Conservation (phyloP, 495 filamentous ascomycete species). For the Glarea lozoyensis region DNA sequence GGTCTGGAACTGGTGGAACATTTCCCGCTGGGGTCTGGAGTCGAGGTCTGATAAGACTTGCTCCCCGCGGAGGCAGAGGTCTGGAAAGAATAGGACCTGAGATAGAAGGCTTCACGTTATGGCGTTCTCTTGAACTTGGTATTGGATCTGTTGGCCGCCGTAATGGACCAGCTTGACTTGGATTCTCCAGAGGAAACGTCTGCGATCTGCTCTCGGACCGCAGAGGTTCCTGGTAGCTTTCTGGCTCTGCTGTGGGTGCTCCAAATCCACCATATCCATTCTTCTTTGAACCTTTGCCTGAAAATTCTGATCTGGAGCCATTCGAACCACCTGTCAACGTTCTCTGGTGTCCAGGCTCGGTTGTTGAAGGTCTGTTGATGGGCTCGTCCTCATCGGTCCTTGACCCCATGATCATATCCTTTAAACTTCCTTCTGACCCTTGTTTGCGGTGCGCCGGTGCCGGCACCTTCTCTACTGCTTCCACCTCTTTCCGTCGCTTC, state of each 20-base stretch:
- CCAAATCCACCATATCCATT: constrained; percentile 44
- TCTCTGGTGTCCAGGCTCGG: constrained; percentile 14
- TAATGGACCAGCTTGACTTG: constrained; percentile 25
- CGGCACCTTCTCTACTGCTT: no score
- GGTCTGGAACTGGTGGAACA: constrained; percentile 14
- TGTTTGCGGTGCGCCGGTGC: constrained; percentile 10
- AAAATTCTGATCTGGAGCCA: constrained; percentile 24
- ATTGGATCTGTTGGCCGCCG: constrained; percentile 39
- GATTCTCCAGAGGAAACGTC: constrained; percentile 41
- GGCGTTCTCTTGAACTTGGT: constrained; percentile 24
- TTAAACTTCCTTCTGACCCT: constrained; percentile 8
- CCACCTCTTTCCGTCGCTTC: constrained; percentile 19
- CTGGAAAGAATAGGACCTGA: constrained; percentile 36
- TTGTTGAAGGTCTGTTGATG: constrained; percentile 15
- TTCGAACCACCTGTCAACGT: constrained; percentile 31
- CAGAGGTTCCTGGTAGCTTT: constrained; percentile 27
- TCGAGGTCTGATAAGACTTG: constrained; percentile 28
- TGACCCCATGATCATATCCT: constrained; percentile 8
- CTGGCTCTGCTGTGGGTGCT: constrained; percentile 24
- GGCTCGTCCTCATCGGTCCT: constrained; percentile 1
- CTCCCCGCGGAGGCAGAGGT: constrained; percentile 37
- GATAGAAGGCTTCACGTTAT: constrained; percentile 33
- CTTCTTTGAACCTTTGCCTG: constrained; percentile 28
- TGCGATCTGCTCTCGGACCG: constrained; percentile 38
- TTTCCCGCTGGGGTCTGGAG: constrained; percentile 21